Evolutionary conservation across 331 rosid species (phyloP).

Genomic region (Rosa hybrid): DNA sequence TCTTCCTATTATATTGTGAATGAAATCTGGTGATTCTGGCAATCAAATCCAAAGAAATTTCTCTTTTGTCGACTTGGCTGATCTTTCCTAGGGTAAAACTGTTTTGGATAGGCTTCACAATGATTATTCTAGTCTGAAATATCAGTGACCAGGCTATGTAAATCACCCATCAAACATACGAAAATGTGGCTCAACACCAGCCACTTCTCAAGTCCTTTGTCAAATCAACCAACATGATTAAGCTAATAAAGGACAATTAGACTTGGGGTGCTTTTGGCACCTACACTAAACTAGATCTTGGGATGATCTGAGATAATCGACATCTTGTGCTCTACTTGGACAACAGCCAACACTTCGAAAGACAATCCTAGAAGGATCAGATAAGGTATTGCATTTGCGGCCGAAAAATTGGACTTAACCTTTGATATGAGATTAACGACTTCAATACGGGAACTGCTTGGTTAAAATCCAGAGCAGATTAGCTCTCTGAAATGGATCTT

Average conservation of each 20-base stretch:
- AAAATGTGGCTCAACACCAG: constrained; percentile 14
- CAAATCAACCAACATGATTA: constrained; percentile 13
- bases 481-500: not conserved
- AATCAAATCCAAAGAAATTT: not conserved
- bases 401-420: constrained; percentile 16
- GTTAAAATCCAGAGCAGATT: not conserved
- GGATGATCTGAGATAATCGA: not conserved
- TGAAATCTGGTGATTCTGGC: constrained; percentile 1
- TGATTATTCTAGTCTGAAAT: not conserved
- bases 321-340: not conserved
- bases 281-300: not conserved
- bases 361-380: constrained; percentile 3
- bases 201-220: constrained; percentile 12
- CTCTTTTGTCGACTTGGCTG: not conserved
- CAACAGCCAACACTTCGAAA: constrained; percentile 3
- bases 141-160: not conserved
- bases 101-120: constrained; percentile 14
- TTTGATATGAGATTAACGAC: not conserved
- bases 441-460: not conserved
- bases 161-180: not conserved
- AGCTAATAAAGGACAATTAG: not conserved
- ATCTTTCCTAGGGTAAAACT: not conserved
- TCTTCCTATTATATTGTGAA: not conserved
- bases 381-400: constrained; percentile 20
- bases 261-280: not conserved